Percentiles rank a stretch among this genome's conserved stretches.
Conservation (phyloP, 2,329 filamentous ascomycete genomes). For the Nannizziopsis barbatae region DNA sequence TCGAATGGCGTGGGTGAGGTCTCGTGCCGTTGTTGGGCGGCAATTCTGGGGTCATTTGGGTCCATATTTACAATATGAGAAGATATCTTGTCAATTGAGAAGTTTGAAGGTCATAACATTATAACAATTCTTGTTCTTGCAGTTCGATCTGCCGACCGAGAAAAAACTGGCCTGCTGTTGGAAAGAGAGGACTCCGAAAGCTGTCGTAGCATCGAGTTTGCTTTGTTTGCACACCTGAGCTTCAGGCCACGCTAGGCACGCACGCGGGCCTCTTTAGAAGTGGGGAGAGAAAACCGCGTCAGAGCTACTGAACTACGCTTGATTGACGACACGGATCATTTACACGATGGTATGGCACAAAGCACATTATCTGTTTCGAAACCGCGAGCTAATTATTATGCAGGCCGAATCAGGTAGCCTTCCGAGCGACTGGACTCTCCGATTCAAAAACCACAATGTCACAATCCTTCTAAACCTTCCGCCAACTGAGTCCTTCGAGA, state of each 20-base stretch:
- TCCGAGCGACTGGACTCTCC: conserved; percentile 51
- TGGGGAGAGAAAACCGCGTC: neutral
- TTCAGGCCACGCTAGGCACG: neutral
- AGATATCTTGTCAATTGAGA: neutral
- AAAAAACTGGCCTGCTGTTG: neutral
- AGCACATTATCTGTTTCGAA: too few relatives aligned
- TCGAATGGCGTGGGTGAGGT: conserved; percentile 24
- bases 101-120: neutral
- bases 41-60: neutral
- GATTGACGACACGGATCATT: neutral
- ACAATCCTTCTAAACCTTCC: conserved; percentile 60
- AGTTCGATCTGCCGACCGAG: neutral
- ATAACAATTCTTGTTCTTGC: neutral
- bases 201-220: neutral
- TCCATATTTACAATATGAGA: neutral
- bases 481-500: conserved; percentile 45
- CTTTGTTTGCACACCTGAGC: conserved; percentile 3
- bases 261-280: too few relatives aligned
- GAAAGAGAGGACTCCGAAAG: conserved; percentile 3
- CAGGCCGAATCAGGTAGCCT: conserved; percentile 10
- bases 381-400: neutral
- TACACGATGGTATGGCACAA: conserved; percentile 3
- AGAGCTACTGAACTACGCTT: neutral
- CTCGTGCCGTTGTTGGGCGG: neutral
- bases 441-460: conserved; percentile 61